Base-by-base conservation (phyloP, 1,139 yeast genomes). In the Zhuliangozyma parablackwelliae region DNA sequence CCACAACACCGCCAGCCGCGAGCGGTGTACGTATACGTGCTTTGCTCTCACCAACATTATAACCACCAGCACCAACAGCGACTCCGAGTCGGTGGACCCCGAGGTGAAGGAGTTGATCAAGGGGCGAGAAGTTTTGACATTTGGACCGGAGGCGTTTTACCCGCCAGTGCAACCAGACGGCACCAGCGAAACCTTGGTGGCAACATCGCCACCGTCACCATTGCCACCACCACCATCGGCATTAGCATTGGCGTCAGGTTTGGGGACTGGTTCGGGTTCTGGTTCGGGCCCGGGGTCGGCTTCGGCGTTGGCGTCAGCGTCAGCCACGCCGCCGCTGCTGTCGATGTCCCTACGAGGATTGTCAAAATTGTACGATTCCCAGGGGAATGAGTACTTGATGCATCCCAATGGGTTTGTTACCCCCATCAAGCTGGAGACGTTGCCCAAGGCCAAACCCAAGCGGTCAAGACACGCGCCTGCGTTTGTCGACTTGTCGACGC, bases 61-160 rank as follows among this genome's bases (percentile, higher is more conserved):
- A 16, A 16, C 16, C 16, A 16, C 16, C 16, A 16, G 4, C 16
- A 23, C 9, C 10, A 23, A 27, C 30, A 42, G 48, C 28, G 47
- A 47, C 21, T 34, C 35, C 12, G 51, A 48, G 16, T 47, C 47
- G 16, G 46, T 49, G 6, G 58, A 51, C 31, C 39, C 48, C 2
- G 43, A 43, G 29, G 45, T 56, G 24, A 44, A 48, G 31, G 56
- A 49, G 12, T 43, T 56, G 34, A 45, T 56, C 6, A 38, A 36
- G 21, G 61, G 59, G 3, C 46, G 54, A 21, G 61, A 54, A 31
- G 44, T 45, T 10, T 42, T 51, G 26, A 53, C 58, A 3, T 56
- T 45, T 41, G 55, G 54, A 3, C 52, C 53, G 12, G 51, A 46
- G 20, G 44, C 34, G 26, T 39, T 33, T 12, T 33, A 32, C 21